phyloP scores from a whole-genome alignment of 352 stramenopile genomes.

The Blastocystis sp. region DNA sequence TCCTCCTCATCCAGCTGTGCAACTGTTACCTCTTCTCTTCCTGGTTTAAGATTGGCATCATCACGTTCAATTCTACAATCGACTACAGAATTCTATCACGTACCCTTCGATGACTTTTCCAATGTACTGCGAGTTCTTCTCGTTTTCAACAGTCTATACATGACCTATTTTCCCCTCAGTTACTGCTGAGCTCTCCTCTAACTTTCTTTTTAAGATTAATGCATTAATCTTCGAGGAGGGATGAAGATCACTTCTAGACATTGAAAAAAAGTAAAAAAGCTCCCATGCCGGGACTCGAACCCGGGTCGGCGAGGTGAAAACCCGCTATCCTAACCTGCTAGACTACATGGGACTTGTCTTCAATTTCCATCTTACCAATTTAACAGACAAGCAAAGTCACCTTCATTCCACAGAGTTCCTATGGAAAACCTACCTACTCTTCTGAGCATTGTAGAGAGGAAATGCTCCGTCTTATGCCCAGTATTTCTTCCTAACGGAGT shows the following conservation, averaged over 20 bases:
- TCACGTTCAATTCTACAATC: neutral
- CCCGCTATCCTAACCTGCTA: slow-evolving; percentile 63
- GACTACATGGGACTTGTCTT: slow-evolving; percentile 58
- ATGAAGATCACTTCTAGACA: neutral
- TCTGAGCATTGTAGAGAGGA: neutral
- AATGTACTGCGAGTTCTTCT: neutral
- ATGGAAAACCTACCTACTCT: slow-evolving; percentile 50
- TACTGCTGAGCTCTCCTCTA: neutral
- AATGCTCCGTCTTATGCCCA: neutral
- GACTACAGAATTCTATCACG: neutral
- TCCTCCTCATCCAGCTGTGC: slow-evolving; percentile 45
- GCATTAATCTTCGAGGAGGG: neutral
- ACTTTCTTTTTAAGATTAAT: neutral
- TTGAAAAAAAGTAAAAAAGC: slow-evolving; percentile 45
- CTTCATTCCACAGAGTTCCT: neutral
- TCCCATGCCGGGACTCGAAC: slow-evolving; percentile 63
- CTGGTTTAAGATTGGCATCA: neutral
- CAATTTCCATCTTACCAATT: neutral
- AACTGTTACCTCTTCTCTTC: neutral
- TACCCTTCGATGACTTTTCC: neutral
- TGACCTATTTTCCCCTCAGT: neutral
- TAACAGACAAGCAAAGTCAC: too few species aligned
- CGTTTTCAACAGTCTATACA: neutral
- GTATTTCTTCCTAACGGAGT: slow-evolving; percentile 18
- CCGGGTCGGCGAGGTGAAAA: slow-evolving; percentile 64